A percentile compares a stretch with the other conserved stretches of the same genome.
These are phyloP conservation scores for Penicillium diatomitis DNA, from an alignment of 495 filamentous ascomycete species.

Conservation along the genomic window DNA sequence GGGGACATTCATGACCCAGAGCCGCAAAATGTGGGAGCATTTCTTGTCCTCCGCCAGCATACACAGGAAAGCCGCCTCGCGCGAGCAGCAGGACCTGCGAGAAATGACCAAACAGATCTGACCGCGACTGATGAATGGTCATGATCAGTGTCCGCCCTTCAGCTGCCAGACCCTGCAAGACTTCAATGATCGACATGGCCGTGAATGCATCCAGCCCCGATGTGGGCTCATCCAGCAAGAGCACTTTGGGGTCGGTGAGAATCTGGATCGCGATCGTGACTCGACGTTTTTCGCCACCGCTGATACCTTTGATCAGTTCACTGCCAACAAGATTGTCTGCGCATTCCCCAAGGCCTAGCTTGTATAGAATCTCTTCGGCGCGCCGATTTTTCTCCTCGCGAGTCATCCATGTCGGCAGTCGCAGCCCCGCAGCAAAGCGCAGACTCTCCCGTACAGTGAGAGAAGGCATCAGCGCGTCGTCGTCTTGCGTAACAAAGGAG, in stretches of 20 bases:
- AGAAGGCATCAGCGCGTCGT: constrained; percentile 63
- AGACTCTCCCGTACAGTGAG: constrained; percentile 67
- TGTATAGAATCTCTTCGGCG: constrained; percentile 61
- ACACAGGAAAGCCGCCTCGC: constrained; percentile 56
- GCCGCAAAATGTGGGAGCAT: constrained; percentile 57
- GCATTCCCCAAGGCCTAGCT: constrained; percentile 69
- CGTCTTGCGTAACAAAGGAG: constrained; percentile 69
- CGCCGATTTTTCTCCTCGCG: constrained; percentile 51
- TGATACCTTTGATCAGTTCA: constrained; percentile 65
- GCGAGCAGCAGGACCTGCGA: constrained; percentile 61
- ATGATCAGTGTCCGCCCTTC: constrained; percentile 66
- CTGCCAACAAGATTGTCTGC: constrained; percentile 65
- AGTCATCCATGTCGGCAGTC: constrained; percentile 59
- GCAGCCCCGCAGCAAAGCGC: constrained; percentile 55
- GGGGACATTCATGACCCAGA: constrained; percentile 53
- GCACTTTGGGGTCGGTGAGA: constrained; percentile 58
- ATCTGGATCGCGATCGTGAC: constrained; percentile 71
- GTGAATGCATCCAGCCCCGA: constrained; percentile 71
- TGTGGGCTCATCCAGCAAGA: constrained; percentile 67
- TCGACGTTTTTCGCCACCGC: constrained; percentile 65
- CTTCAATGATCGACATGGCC: constrained; percentile 63
- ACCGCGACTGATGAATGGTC: constrained; percentile 68
- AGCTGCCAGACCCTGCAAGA: constrained; percentile 55
- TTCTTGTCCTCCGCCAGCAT: constrained; percentile 50
- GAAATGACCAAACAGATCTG: constrained; percentile 61